These are phyloP conservation scores for Plectosphaerella cucumerina DNA, from an alignment of 2,329 filamentous ascomycete species.

Conservation along the genomic window DNA sequence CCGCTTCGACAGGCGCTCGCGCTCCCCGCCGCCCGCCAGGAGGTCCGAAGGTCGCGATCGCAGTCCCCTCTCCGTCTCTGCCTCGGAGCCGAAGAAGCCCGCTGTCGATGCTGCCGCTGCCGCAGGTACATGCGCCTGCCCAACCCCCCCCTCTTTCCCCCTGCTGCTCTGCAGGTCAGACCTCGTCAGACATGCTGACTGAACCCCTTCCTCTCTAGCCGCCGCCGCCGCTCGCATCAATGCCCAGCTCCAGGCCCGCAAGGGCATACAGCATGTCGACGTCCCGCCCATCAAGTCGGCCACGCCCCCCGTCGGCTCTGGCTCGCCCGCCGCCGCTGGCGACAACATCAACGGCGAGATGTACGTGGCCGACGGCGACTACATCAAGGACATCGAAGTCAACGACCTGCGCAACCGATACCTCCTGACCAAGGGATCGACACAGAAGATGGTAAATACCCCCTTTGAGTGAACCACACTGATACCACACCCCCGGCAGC, in stretches of 20 bases:
- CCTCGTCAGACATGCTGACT: neutral
- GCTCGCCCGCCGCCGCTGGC: slow-evolving; percentile 27
- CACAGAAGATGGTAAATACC: slow-evolving; percentile 98
- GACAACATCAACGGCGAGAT: slow-evolving; percentile 76
- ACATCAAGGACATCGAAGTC: slow-evolving; percentile 98
- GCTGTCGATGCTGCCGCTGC: slow-evolving; percentile 69
- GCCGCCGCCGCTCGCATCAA: slow-evolving; percentile 88
- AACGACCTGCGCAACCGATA: slow-evolving; percentile 97
- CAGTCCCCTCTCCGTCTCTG: slow-evolving; percentile 61
- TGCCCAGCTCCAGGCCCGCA: slow-evolving; percentile 78
- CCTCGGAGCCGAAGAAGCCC: slow-evolving; percentile 41
- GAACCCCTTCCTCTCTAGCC: slow-evolving; percentile 41
- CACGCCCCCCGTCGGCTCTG: slow-evolving; percentile 35
- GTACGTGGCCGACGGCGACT: slow-evolving; percentile 94
- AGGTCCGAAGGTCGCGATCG: slow-evolving; percentile 73
- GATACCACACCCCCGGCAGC: slow-evolving; percentile 19
- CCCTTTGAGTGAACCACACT: slow-evolving; percentile 37
- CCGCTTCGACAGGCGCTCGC: slow-evolving; percentile 87
- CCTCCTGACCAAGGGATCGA: slow-evolving; percentile 92
- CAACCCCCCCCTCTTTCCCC: neutral
- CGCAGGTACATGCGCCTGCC: slow-evolving; percentile 55
- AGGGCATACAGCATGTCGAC: slow-evolving; percentile 85
- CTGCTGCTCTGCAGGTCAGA: neutral
- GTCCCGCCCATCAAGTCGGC: slow-evolving; percentile 73
- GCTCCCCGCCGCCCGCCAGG: slow-evolving; percentile 64